Evolutionary conservation across 352 stramenopile genomes (phyloP).

Genomic region (Phytopythium oedochilum): DNA sequence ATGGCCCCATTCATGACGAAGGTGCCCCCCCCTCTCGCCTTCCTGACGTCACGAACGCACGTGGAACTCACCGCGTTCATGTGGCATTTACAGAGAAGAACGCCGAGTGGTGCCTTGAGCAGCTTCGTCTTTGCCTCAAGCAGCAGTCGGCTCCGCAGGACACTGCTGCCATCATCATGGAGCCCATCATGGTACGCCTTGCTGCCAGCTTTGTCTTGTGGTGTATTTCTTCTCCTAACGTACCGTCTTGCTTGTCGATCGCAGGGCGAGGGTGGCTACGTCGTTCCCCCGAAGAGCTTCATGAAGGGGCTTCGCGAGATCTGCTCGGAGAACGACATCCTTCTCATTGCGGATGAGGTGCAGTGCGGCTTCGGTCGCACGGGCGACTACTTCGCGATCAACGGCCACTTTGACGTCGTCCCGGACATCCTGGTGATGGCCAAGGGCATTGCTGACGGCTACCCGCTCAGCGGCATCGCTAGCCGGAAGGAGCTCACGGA

Average conservation of each 20-base stretch:
- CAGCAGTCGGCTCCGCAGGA: constrained; percentile 86
- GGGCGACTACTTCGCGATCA: constrained; percentile 84
- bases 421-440: constrained; percentile 92
- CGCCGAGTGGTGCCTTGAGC: constrained; percentile 71
- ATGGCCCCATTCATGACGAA: constrained; percentile 81
- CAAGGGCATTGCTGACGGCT: constrained; percentile 92
- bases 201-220: too few relatives aligned
- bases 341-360: constrained; percentile 92
- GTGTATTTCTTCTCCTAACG: too few relatives aligned
- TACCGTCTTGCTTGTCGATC: background rate
- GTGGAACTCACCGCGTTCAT: too few relatives aligned
- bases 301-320: constrained; percentile 90
- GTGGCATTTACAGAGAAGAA: constrained; percentile 44
- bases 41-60: too few relatives aligned
- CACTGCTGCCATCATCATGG: constrained; percentile 89
- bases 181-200: constrained; percentile 63
- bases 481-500: constrained; percentile 87
- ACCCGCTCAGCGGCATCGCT: constrained; percentile 88
- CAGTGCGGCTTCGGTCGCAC: constrained; percentile 89
- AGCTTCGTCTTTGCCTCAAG: constrained; percentile 87
- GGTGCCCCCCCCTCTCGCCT: too few relatives aligned
- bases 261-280: constrained; percentile 89
- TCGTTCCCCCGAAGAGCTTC: constrained; percentile 89
- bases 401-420: constrained; percentile 78
- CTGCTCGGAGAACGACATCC: constrained; percentile 89